Evolutionary conservation across 768 basidiomycete genomes (phyloP).

Genomic region (button mushroom (Agaricus bisporus)): DNA sequence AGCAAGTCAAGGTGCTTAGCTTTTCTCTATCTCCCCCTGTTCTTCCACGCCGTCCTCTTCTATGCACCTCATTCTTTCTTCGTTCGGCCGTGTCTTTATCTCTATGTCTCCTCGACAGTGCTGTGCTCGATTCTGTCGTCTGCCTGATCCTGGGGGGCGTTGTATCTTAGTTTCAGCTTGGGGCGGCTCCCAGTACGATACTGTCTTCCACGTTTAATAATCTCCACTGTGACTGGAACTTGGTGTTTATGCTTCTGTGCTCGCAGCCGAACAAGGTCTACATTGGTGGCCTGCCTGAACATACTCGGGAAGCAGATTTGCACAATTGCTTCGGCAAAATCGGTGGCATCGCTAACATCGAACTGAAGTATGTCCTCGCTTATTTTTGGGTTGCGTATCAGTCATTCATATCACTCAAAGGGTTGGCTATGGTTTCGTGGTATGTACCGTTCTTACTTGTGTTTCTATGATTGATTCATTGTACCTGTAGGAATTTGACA

Average conservation of each 20-base stretch:
- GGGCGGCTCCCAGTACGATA: constrained; percentile 6
- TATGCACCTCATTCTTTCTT: constrained; percentile 29
- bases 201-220: constrained; percentile 34
- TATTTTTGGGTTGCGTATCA: constrained; percentile 8
- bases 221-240: constrained; percentile 37
- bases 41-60: constrained; percentile 15
- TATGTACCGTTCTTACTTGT: constrained; percentile 32
- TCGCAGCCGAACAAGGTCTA: constrained; percentile 91
- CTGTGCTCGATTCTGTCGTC: constrained; percentile 17
- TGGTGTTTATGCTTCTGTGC: constrained; percentile 59
- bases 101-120: constrained; percentile 14
- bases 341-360: constrained; percentile 67
- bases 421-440: constrained; percentile 87
- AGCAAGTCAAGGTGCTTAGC: constrained; percentile 87
- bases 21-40: constrained; percentile 20
- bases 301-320: constrained; percentile 80
- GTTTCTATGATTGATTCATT: neutral
- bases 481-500: constrained; percentile 70
- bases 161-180: constrained; percentile 11
- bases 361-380: constrained; percentile 63
- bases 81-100: constrained; percentile 13
- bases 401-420: constrained; percentile 29
- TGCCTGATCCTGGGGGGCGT: constrained; percentile 24
- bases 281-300: constrained; percentile 83
- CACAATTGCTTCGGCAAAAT: constrained; percentile 85